These are phyloP conservation scores for Apiotrichum akiyoshidainum DNA, from an alignment of 1,284 basidiomycete species.

Conservation along the genomic window DNA sequence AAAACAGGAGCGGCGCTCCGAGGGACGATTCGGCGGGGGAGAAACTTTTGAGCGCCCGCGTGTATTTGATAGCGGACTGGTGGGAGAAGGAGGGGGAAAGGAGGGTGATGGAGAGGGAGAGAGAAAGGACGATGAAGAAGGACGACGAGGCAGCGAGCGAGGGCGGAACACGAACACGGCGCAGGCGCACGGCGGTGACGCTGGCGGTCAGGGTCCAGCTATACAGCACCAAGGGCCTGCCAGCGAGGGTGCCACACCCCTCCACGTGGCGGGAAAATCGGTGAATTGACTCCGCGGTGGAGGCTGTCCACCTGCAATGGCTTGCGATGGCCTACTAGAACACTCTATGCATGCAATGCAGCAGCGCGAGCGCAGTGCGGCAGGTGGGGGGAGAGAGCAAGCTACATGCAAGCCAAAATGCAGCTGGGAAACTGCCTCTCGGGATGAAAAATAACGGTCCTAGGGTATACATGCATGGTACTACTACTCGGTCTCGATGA, in stretches of 20 bases:
- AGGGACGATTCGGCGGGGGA: neutral
- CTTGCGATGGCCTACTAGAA: neutral
- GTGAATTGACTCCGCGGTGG: neutral
- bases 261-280: conserved; percentile 6
- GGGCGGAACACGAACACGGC: too few relatives aligned
- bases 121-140: neutral
- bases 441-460: neutral
- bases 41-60: neutral
- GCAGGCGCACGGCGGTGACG: conserved; percentile 2
- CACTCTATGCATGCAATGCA: too few relatives aligned
- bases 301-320: too few relatives aligned
- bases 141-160: neutral
- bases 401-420: too few relatives aligned
- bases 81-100: neutral
- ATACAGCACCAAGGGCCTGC: neutral
- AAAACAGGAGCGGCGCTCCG: neutral
- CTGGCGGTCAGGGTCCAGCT: conserved; percentile 7
- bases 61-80: neutral
- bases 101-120: neutral
- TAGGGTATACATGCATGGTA: conserved; percentile 7
- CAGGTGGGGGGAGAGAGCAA: too few relatives aligned
- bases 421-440: too few relatives aligned
- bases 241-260: neutral
- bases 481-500: conserved; percentile 30
- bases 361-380: too few relatives aligned